Base-by-base conservation (phyloP, 441 rosid genomes). In the Lepidium campestre region DNA sequence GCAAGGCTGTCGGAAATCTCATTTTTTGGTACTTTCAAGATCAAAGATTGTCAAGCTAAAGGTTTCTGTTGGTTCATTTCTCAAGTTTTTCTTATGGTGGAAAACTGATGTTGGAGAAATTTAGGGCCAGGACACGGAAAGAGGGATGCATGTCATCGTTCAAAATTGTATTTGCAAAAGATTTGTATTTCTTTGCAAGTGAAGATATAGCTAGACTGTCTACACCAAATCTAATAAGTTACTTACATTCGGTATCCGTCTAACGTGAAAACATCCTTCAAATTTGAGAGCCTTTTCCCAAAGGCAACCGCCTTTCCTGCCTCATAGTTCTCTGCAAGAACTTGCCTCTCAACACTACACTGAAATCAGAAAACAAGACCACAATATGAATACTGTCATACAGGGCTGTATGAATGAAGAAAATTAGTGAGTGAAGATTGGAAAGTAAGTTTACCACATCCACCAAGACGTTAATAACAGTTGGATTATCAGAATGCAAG, bases 211-310 rank as follows among this genome's bases (percentile, higher is more conserved):
- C 4, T 10, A 27, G 75, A 37, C 47, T 13, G n/a, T 45, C 41
- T 49, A 46, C 54, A 50, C 64, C 37, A 68, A 55, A 55, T 34
- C 52, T 56, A 41, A 52, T 19, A 59, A 55, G 13, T 48, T 52
- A 71, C 90, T 80, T 81, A 95, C 99, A 95, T 92, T 78, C 80
- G 85, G 78, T 76, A 84, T 58, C 99, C 99, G 47, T 92, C 98
- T 74, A 81, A 72, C 47, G 99, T 95, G 79, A 70, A 85, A 67
- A 92, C 98, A 74, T 95, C 99, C 80, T 82, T 85, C 72, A 95
- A 73, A 82, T 92, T 88, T 37, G 78, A 53, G 65, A 88, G 82
- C 72, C 85, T 87, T 83, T 47, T 77, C 63, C 86, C 97, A 86
- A 95, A 95, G 66, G 99, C 98, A 72, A 92, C 94, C 52, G 77